Evolutionary conservation across 1,284 basidiomycete genomes (phyloP).

Genomic region (Agaricales sp.): DNA sequence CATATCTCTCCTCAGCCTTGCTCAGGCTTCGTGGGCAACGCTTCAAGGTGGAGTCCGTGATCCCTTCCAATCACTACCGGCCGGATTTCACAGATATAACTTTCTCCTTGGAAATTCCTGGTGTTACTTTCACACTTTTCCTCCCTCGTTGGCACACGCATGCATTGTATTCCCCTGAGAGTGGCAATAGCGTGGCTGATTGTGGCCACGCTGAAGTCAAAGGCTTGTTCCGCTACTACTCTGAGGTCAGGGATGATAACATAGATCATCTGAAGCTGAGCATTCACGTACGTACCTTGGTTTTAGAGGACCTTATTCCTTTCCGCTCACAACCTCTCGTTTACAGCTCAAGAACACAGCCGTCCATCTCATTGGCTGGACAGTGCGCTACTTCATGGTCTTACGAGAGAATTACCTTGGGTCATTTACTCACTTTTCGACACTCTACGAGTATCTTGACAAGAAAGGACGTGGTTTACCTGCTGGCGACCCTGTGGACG

Average conservation of each 20-base stretch:
- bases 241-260: slow-evolving; percentile 55
- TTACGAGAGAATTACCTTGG: slow-evolving; percentile 90
- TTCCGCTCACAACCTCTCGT: slow-evolving; percentile 8
- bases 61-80: slow-evolving; percentile 66
- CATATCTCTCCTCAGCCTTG: slow-evolving; percentile 43
- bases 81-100: slow-evolving; percentile 61
- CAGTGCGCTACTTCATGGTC: slow-evolving; percentile 77
- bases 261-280: slow-evolving; percentile 71
- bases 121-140: slow-evolving; percentile 47
- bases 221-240: slow-evolving; percentile 68
- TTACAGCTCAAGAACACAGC: slow-evolving; percentile 39
- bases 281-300: slow-evolving; percentile 42
- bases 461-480: slow-evolving; percentile 47
- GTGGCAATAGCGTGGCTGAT: slow-evolving; percentile 49
- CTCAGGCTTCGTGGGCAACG: slow-evolving; percentile 54
- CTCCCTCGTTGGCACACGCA: slow-evolving; percentile 87
- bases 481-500: slow-evolving; percentile 70
- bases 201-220: slow-evolving; percentile 48
- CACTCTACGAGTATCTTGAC: slow-evolving; percentile 73
- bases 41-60: slow-evolving; percentile 39
- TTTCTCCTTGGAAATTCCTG: slow-evolving; percentile 55
- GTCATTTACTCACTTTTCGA: slow-evolving; percentile 84
- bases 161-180: slow-evolving; percentile 52
- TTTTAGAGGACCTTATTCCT: slow-evolving; percentile 2
- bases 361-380: slow-evolving; percentile 78